These are phyloP conservation scores for Trichophyton schoenleinii DNA, from an alignment of 2,329 filamentous ascomycete genomes.

Conservation along the genomic window DNA sequence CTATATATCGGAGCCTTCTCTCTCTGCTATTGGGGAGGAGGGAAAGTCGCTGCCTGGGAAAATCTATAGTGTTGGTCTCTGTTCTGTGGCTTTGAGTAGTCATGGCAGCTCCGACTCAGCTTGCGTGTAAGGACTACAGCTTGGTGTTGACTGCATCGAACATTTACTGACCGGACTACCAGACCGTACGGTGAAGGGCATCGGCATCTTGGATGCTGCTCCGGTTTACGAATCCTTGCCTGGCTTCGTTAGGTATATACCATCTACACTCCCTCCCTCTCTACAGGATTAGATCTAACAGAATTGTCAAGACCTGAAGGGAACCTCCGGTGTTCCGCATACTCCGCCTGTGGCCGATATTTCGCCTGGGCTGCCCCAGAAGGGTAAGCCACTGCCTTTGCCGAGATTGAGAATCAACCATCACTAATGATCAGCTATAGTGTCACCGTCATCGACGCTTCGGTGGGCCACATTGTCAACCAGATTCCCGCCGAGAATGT, in stretches of 20 bases:
- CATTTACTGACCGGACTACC: constrained; percentile 14
- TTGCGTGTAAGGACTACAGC: constrained; percentile 54
- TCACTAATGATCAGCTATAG: constrained; percentile 25
- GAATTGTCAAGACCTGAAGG: constrained; percentile 44
- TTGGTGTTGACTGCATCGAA: background rate
- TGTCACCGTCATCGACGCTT: constrained; percentile 74
- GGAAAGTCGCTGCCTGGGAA: background rate
- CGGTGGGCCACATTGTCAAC: constrained; percentile 59
- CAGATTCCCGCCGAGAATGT: constrained; percentile 69
- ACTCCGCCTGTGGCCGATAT: constrained; percentile 91
- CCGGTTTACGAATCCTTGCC: constrained; percentile 75
- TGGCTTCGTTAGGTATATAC: constrained; percentile 52
- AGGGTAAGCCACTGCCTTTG: constrained; percentile 34
- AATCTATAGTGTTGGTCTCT: background rate
- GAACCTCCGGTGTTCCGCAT: constrained; percentile 85
- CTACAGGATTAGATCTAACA: too few relatives aligned
- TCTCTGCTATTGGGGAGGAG: background rate
- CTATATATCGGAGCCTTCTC: background rate
- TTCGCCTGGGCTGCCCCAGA: constrained; percentile 90
- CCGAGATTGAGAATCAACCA: background rate
- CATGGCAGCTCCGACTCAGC: constrained; percentile 88
- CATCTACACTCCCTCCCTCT: too few relatives aligned
- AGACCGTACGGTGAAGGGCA: constrained; percentile 90
- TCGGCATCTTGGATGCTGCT: constrained; percentile 83
- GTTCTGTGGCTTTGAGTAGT: constrained; percentile 79